phyloP scores from a whole-genome alignment of 1,284 basidiomycete species.

The Schizopora paradoxa region DNA sequence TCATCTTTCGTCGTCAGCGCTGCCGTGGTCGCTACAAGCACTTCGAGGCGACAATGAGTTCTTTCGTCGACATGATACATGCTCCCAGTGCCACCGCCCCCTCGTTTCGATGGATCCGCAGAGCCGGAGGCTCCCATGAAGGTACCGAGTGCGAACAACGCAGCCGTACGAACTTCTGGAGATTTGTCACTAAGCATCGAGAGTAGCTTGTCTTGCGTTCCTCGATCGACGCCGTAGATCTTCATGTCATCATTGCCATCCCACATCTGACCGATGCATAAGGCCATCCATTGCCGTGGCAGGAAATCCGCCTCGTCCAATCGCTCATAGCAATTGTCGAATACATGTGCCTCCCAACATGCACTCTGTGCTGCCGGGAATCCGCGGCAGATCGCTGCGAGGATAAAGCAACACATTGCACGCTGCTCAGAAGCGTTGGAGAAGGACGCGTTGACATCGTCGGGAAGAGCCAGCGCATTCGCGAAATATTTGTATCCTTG shows the following conservation, averaged over 20 bases:
- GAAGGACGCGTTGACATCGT: constrained; percentile 50
- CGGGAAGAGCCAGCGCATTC: constrained; percentile 65
- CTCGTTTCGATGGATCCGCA: constrained; percentile 54
- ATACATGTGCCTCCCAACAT: constrained; percentile 81
- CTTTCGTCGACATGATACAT: constrained; percentile 79
- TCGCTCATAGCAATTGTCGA: constrained; percentile 84
- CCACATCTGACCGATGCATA: constrained; percentile 97
- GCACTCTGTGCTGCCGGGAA: constrained; percentile 84
- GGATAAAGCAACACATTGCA: constrained; percentile 98
- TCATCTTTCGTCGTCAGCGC: constrained; percentile 85
- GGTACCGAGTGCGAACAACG: constrained; percentile 88
- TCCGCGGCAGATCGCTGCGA: constrained; percentile 88
- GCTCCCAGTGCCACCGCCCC: constrained; percentile 83
- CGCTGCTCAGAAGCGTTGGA: constrained; percentile 96
- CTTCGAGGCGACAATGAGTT: constrained; percentile 76
- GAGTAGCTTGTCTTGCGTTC: constrained; percentile 85
- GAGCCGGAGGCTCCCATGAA: constrained; percentile 89
- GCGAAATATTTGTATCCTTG: constrained; percentile 89
- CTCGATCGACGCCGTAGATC: constrained; percentile 75
- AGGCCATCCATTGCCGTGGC: constrained; percentile 88
- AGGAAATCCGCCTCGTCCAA: constrained; percentile 90
- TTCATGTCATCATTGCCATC: constrained; percentile 90
- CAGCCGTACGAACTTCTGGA: constrained; percentile 89
- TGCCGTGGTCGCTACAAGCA: constrained; percentile 71
- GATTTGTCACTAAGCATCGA: constrained; percentile 82